Evolutionary conservation across 2,329 filamentous ascomycete species (phyloP).

Genomic region (Triangularia verruculosa): DNA sequence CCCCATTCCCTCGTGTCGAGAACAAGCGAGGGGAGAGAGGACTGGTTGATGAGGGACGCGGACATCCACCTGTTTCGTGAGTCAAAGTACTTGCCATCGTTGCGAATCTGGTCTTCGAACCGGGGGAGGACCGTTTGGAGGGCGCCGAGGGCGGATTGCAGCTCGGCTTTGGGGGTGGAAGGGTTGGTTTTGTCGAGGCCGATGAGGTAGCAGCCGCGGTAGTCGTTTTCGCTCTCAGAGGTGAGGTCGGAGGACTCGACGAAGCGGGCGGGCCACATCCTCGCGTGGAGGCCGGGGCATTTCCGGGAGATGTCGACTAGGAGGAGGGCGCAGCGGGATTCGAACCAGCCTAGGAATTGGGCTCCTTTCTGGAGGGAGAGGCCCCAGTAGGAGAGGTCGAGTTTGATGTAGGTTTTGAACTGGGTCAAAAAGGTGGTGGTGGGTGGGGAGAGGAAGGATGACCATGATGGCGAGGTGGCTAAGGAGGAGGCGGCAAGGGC

Average conservation of each 20-base stretch:
- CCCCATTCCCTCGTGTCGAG: conserved; percentile 46
- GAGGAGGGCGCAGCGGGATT: conserved; percentile 56
- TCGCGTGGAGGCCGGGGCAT: conserved; percentile 48
- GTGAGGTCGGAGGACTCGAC: conserved; percentile 33
- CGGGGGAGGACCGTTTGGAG: conserved; percentile 44
- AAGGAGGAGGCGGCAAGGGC: conserved; percentile 40
- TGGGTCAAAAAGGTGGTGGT: conserved; percentile 43
- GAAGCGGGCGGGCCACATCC: conserved; percentile 64
- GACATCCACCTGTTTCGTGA: conserved; percentile 48
- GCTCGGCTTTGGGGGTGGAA: conserved; percentile 39
- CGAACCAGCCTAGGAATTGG: conserved; percentile 60
- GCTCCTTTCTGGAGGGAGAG: conserved; percentile 52
- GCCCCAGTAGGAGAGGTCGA: conserved; percentile 66
- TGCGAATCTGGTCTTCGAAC: conserved; percentile 48
- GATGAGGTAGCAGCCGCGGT: conserved; percentile 60
- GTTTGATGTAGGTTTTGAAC: conserved; percentile 55
- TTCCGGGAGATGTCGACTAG: conserved; percentile 57
- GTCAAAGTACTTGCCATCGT: conserved; percentile 49
- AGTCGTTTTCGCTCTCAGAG: conserved; percentile 31
- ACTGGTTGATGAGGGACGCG: conserved; percentile 37
- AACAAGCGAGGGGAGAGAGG: conserved; percentile 42
- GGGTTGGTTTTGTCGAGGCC: conserved; percentile 45
- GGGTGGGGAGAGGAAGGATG: conserved; percentile 39
- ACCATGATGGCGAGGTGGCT: conserved; percentile 40
- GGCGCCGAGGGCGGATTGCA: conserved; percentile 40